Base-by-base conservation (phyloP, 257 asterid species). In the Schizonepeta tenuifolia region DNA sequence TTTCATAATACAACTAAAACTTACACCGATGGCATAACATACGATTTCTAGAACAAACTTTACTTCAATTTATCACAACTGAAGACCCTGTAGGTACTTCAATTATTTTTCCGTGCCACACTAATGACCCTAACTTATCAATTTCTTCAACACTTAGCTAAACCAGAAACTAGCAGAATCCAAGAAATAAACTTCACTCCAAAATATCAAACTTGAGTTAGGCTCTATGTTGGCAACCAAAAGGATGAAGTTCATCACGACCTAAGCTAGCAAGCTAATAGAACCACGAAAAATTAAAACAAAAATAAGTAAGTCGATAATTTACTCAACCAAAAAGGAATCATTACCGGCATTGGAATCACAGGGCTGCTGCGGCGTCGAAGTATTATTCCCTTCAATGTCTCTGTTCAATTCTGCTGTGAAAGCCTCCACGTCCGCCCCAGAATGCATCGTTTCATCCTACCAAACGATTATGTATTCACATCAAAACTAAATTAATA, bases 401-500 rank as follows among this genome's bases (percentile, higher is more conserved):
- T 91, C 96, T 82, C 96, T 89, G 75, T 91, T 89, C 43, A 94
- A 85, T 78, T 91, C 96, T 56, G 97, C 97, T 0, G 97, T 85
- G 80, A 91, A 89, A 7, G 98, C 97, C 71, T 94, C 96, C 83
- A 94, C 96, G 69, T 89, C 98, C 3, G 96, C 97, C 72, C 97
- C 97, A n/a, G 96, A 94, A 89, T 94, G 97, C 96, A 91, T 79
- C 21, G 91, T 94, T 72, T 90, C 97, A 73, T 90, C 97, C 98
- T 89, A 84, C 63, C 35, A 72, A 78, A 38, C 28, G 43, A 72
- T 61, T 22, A 14, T 2, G 22, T 3, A 5, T 11, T 44, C 69
- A 70, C 44, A 35, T 58, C 7, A 28, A 28, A 53, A 50, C 67
- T 59, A 51, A 51, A 7, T 4, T 7, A 6, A 50, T 4, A 18